Evolutionary conservation across 441 rosid species (phyloP), one percentile per base, ranked within the genome.

Genomic region (Arabidopsis lyrata): DNA sequence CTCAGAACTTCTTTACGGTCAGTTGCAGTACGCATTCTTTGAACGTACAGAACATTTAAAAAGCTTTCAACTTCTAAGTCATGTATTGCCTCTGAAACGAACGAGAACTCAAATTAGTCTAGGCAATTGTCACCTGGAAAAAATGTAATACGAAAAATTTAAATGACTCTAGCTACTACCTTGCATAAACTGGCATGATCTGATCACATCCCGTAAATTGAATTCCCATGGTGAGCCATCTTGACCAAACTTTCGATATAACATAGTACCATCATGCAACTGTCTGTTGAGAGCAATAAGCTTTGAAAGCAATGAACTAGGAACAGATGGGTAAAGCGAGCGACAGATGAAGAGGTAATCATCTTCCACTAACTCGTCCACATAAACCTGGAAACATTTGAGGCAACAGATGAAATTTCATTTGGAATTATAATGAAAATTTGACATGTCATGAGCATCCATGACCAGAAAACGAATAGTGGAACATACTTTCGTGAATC

Each of bases 181-280:
- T 91, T 85, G 81, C 65, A 91, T 81, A 56, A 96, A 82, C 80
- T 93, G 86, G 76, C 98, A 96, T 24, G 99, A 93, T 77, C 99
- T 85, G 45, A 87, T 86, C 74, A 96, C 95, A 77, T 96, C 99
- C 59, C 98, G 98, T 81, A 96, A 82, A 83, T 96, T 96, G 78
- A 96, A 96, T 85, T 96, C 99, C 99, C 99, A 96, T 31, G 99
- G 99, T 31, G 97, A 87, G 68, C 99, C 99, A 87, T 86, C 88
- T 44, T 90, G 97, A 63, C 84, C 99, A 64, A 91, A 96, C 74
- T 88, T 93, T 75, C 58, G 85, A 76, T 83, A 22, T 62, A 89
- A 44, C 97, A 93, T 89, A 13, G 91, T 92, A 35, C 91, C 97
- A 80, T 96, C 97, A 74, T 87, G 87, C 74, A 96, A 65, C 56